Percentiles rank a stretch among this genome's conserved stretches.
Evolutionary conservation across 805 yeast genomes (phyloP).

Genomic region (Brettanomyces custersianus): DNA sequence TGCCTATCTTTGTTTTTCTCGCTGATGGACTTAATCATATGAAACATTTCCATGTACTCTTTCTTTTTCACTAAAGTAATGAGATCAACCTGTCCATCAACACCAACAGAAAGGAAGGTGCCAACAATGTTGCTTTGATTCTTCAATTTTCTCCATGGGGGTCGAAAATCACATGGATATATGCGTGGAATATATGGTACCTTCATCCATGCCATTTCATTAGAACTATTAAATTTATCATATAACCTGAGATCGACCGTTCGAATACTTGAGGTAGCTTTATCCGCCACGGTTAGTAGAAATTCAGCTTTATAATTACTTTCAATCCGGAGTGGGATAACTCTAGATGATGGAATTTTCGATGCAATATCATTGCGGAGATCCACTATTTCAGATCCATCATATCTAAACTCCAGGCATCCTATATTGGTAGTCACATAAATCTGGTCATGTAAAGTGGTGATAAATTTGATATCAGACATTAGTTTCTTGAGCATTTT

Average conservation of each 20-base stretch:
- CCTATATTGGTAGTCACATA: conserved; percentile 22
- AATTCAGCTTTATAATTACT: conserved; percentile 6
- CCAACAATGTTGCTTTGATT: neutral
- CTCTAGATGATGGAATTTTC: conserved; percentile 17
- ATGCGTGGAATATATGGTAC: conserved; percentile 27
- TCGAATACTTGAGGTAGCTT: conserved; percentile 11
- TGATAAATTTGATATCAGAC: conserved; percentile 16
- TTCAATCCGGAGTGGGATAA: conserved; percentile 8
- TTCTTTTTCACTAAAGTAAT: conserved; percentile 6
- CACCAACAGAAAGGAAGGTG: conserved; percentile 23
- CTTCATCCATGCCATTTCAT: conserved; percentile 10
- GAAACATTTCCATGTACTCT: too few relatives aligned
- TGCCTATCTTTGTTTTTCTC: too few relatives aligned
- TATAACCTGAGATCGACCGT: conserved; percentile 6
- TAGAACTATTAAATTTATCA: neutral
- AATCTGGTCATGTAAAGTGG: conserved; percentile 14
- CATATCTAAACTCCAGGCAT: conserved; percentile 17
- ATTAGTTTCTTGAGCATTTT: conserved; percentile 6
- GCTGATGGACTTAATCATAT: too few relatives aligned
- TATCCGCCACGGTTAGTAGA: conserved; percentile 12
- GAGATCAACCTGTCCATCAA: conserved; percentile 28
- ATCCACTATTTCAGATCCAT: conserved; percentile 8
- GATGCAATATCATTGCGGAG: conserved; percentile 12
- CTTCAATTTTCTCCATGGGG: conserved; percentile 22
- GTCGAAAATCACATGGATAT: conserved; percentile 17